phyloP scores from a whole-genome alignment of 2,329 filamentous ascomycete species.

The Hymenoscyphus albidus region DNA sequence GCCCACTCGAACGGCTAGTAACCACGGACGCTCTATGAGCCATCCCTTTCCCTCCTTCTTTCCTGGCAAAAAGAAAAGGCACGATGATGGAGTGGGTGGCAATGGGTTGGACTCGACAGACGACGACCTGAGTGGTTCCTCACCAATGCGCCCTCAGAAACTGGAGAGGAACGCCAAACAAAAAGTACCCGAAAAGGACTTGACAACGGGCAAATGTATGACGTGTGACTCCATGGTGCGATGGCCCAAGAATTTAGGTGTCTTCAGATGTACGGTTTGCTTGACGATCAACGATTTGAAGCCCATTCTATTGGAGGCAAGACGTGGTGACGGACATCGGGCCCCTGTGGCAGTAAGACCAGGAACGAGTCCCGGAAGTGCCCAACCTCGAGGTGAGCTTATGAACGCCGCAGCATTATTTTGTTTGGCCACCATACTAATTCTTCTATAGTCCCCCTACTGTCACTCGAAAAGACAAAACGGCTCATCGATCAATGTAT shows the following conservation, averaged over 20 bases:
- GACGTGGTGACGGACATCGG: constrained; percentile 28
- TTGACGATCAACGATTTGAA: constrained; percentile 78
- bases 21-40: constrained; percentile 59
- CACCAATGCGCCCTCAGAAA: constrained; percentile 3
- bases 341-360: constrained; percentile 20
- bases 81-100: constrained; percentile 37
- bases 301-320: constrained; percentile 36
- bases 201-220: constrained; percentile 73
- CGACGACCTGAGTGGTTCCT: constrained; percentile 37
- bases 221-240: constrained; percentile 77
- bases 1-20: constrained; percentile 17
- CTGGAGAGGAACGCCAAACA: constrained; percentile 32
- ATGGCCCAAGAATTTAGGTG: constrained; percentile 69
- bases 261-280: constrained; percentile 81
- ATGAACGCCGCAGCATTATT: neutral
- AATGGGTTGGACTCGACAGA: constrained; percentile 45
- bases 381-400: neutral
- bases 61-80: constrained; percentile 53
- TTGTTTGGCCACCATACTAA: neutral
- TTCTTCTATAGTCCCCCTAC: constrained; percentile 37
- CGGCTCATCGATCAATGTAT: constrained; percentile 54
- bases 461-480: constrained; percentile 59
- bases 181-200: constrained; percentile 50
- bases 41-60: constrained; percentile 75
- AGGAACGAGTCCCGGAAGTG: constrained; percentile 23